phyloP scores from a whole-genome alignment of 108 stramenopile genomes.

The Mayamaea pseudoterrestris region DNA sequence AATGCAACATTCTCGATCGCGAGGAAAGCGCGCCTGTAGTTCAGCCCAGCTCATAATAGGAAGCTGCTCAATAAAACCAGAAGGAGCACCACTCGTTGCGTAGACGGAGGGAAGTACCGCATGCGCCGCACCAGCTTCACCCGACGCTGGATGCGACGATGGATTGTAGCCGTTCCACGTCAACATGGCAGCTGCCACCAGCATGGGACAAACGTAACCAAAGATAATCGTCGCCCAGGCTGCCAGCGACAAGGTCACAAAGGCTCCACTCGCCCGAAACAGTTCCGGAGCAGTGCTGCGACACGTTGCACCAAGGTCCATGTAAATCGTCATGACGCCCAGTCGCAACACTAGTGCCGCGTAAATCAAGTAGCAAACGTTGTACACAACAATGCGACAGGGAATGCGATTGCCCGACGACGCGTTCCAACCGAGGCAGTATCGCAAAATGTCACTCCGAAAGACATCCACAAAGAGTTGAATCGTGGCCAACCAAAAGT shows the following conservation, averaged over 20 bases:
- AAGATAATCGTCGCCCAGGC: conserved; percentile 51
- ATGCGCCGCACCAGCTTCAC: conserved; percentile 12
- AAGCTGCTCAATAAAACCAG: conserved; percentile 29
- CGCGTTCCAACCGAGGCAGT: conserved; percentile 43
- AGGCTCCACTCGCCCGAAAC: conserved; percentile 29
- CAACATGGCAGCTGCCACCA: conserved; percentile 40
- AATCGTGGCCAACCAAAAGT: conserved; percentile 57
- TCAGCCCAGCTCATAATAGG: too few species aligned
- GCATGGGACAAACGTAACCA: conserved; percentile 52
- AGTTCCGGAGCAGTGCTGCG: conserved; percentile 45
- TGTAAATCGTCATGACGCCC: conserved; percentile 37
- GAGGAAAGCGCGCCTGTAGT: too few species aligned
- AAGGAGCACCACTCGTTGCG: conserved; percentile 34
- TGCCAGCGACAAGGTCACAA: conserved; percentile 39
- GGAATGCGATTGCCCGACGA: conserved; percentile 21
- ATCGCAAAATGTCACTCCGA: conserved; percentile 55
- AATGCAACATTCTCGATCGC: conserved; percentile 51
- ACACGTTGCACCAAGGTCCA: conserved; percentile 26
- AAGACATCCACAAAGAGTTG: conserved; percentile 61
- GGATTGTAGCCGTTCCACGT: conserved; percentile 55
- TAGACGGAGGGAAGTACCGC: conserved; percentile 38
- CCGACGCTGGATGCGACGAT: conserved; percentile 10
- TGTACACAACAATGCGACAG: conserved; percentile 40
- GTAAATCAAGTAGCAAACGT: conserved; percentile 47
- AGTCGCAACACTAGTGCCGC: conserved; percentile 41